A percentile compares a stretch with the other conserved stretches of the same genome.
Conservation (phyloP, 345 rosid species). For the Hypericum androsaemum region DNA sequence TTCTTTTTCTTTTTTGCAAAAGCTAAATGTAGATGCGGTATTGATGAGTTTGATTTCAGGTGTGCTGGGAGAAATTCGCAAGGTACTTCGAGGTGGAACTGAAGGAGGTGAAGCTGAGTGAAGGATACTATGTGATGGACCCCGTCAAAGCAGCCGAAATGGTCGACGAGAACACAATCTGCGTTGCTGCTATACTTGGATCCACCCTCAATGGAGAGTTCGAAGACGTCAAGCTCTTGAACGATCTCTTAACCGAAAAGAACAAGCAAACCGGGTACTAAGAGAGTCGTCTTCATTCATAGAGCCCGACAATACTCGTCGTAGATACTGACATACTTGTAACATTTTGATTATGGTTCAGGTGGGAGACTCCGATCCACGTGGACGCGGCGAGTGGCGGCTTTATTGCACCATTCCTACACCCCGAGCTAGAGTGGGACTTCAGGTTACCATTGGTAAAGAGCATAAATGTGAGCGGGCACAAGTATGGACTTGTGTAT, state of each 20-base stretch:
- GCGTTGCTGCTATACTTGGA: constrained; percentile 7
- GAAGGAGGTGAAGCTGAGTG: constrained; percentile 8
- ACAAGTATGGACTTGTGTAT: constrained; percentile 8
- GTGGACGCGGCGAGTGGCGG: constrained; percentile 9
- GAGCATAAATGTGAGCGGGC: constrained; percentile 6
- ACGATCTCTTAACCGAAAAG: constrained; percentile 5
- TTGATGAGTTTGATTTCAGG: background rate
- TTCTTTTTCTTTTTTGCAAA: too few relatives aligned
- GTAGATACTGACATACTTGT: too few relatives aligned
- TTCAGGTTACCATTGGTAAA: constrained; percentile 7
- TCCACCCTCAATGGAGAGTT: constrained; percentile 9
- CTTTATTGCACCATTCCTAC: constrained; percentile 6
- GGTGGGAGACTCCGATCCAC: constrained; percentile 6
- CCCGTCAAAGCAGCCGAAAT: constrained; percentile 4
- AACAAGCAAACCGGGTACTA: background rate
- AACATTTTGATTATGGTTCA: too few relatives aligned
- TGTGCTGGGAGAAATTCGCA: constrained; percentile 10
- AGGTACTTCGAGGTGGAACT: constrained; percentile 10
- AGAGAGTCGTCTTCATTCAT: too few relatives aligned
- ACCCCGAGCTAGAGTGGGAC: constrained; percentile 9
- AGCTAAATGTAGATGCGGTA: too few relatives aligned
- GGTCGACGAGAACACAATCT: constrained; percentile 9
- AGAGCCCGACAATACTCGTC: too few relatives aligned
- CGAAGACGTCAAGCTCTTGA: constrained; percentile 7
- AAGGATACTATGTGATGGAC: constrained; percentile 8